These are phyloP conservation scores for Leccinum subtestaceum DNA, from an alignment of 768 basidiomycete genomes.

Conservation along the genomic window DNA sequence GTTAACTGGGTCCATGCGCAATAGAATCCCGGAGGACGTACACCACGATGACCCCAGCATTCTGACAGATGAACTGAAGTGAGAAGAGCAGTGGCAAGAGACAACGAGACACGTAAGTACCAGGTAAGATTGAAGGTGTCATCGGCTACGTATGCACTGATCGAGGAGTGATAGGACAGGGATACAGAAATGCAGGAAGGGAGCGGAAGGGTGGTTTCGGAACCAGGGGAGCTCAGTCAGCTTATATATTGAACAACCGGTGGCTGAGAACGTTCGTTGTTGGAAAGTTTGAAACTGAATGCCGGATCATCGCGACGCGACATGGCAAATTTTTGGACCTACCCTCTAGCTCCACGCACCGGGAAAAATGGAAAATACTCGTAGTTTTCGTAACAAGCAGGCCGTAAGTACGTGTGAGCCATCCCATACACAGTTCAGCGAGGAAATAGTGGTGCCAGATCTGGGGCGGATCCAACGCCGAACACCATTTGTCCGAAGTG, in stretches of 20 bases:
- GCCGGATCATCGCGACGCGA: constrained; percentile 1
- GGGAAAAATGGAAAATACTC: background rate
- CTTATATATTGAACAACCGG: constrained; percentile 24
- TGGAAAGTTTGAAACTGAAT: constrained; percentile 2
- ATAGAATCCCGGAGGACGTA: constrained; percentile 40
- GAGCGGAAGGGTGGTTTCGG: background rate
- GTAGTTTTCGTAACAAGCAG: constrained; percentile 14
- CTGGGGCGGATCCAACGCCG: background rate
- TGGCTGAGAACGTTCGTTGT: constrained; percentile 22
- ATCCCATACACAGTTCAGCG: background rate
- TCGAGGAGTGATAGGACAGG: background rate
- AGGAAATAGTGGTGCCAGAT: background rate
- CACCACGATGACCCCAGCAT: constrained; percentile 79
- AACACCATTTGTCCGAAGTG: background rate
- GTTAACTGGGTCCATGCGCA: background rate
- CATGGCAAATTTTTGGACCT: background rate
- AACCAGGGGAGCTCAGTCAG: background rate
- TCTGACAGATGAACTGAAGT: constrained; percentile 37
- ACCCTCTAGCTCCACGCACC: constrained; percentile 3
- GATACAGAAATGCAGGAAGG: background rate
- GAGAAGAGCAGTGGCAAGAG: background rate
- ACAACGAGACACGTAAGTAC: constrained; percentile 13
- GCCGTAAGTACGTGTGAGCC: constrained; percentile 3
- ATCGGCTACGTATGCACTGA: constrained; percentile 17
- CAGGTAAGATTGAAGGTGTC: constrained; percentile 26